Conservation (phyloP, 805 yeast genomes). For the Cyberlindnera euphorbiiphila region DNA sequence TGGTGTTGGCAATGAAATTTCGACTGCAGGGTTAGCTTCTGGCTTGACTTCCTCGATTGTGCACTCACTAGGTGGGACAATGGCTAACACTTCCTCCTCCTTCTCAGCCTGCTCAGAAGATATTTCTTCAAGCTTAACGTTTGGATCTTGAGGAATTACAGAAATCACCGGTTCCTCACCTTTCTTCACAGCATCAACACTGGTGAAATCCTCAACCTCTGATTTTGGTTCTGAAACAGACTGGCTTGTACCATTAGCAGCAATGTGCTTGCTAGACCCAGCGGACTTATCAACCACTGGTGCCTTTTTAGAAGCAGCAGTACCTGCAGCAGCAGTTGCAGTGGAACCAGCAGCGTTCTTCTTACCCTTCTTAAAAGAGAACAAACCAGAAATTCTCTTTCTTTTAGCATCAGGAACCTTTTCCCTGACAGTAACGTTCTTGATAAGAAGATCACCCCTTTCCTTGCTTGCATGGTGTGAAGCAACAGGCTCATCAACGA, state of each 20-base stretch:
- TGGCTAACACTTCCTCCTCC: constrained; percentile 17
- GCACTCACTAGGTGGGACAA: constrained; percentile 12
- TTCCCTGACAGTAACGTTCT: constrained; percentile 1
- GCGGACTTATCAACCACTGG: constrained; percentile 1
- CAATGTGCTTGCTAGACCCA: too few relatives aligned
- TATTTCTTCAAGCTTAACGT: constrained; percentile 16
- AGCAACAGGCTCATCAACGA: neutral
- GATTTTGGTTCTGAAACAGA: neutral
- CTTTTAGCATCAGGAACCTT: constrained; percentile 7
- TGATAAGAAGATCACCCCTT: constrained; percentile 1
- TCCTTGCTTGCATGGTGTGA: too few relatives aligned
- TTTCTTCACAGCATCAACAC: constrained; percentile 9
- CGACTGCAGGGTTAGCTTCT: constrained; percentile 6
- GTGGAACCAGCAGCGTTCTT: constrained; percentile 13
- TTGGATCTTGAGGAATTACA: constrained; percentile 12
- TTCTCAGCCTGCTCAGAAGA: constrained; percentile 20
- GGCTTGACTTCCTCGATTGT: constrained; percentile 12
- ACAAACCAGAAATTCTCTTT: constrained; percentile 21
- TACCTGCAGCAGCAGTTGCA: constrained; percentile 10
- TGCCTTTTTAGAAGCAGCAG: constrained; percentile 1
- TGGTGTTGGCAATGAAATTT: constrained; percentile 21
- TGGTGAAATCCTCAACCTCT: constrained; percentile 15
- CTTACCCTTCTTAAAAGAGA: constrained; percentile 17
- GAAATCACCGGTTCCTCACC: constrained; percentile 15
- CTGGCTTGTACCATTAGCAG: too few relatives aligned